A percentile compares a stretch with the other conserved stretches of the same genome.
Evolutionary conservation across 768 basidiomycete genomes (phyloP).

Genomic region (Leccinum boreale): DNA sequence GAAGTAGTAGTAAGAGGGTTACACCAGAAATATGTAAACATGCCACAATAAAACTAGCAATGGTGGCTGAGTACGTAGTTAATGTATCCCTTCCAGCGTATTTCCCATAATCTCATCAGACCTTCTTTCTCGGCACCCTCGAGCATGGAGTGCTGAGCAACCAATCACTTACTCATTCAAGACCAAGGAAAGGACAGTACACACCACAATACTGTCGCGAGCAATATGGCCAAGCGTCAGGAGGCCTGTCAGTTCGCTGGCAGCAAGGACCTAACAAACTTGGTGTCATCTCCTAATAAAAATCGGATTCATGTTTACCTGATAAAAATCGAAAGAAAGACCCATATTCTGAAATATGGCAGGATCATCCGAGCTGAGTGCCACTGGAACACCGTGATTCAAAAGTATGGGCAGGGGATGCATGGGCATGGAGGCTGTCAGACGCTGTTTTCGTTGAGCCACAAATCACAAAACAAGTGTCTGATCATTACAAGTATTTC

Average conservation of each 20-base stretch:
- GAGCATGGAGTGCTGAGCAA: conserved; percentile 50
- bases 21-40: conserved; percentile 10
- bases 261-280: conserved; percentile 52
- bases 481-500: conserved; percentile 57
- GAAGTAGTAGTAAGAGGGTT: conserved; percentile 10
- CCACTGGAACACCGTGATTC: conserved; percentile 71
- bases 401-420: conserved; percentile 71
- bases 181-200: neutral
- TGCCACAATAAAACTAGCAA: conserved; percentile 23
- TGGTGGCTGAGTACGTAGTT: neutral
- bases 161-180: neutral
- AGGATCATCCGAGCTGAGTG: conserved; percentile 73
- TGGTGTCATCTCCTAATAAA: neutral
- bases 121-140: conserved; percentile 42
- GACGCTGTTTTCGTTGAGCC: conserved; percentile 40
- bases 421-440: conserved; percentile 77
- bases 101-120: conserved; percentile 45
- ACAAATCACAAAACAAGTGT: neutral
- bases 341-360: conserved; percentile 77
- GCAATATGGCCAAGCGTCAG: conserved; percentile 60
- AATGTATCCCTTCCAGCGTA: conserved; percentile 46
- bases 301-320: conserved; percentile 38
- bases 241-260: conserved; percentile 65
- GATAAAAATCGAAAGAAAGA: conserved; percentile 74
- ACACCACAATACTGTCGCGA: conserved; percentile 61